Conservation (phyloP, 352 stramenopile genomes). For the Thalassiosira hispida region DNA sequence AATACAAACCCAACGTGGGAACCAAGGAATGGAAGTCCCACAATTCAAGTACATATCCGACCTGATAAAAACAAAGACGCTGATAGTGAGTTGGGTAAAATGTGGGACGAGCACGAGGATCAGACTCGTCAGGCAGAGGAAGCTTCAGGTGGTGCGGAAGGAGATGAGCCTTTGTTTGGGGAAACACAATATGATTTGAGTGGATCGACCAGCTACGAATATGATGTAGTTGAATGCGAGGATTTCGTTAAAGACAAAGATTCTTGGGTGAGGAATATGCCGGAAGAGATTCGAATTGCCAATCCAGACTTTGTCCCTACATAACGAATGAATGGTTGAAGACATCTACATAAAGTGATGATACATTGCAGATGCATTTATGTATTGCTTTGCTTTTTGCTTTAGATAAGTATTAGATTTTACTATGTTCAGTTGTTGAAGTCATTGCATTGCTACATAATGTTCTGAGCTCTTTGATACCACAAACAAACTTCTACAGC, state of each 20-base stretch:
- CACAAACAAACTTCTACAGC: slow-evolving; percentile 36
- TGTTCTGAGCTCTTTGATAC: too few species aligned
- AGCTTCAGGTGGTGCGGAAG: slow-evolving; percentile 18
- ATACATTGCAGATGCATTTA: too few species aligned
- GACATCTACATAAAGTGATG: too few species aligned
- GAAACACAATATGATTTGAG: slow-evolving; percentile 71
- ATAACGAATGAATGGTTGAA: slow-evolving; percentile 26
- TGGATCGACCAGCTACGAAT: slow-evolving; percentile 74
- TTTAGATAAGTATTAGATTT: too few species aligned
- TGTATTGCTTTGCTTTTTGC: too few species aligned
- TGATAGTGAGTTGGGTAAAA: slow-evolving; percentile 53
- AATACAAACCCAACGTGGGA: slow-evolving; percentile 74
- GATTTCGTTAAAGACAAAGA: slow-evolving; percentile 79
- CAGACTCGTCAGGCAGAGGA: slow-evolving; percentile 57
- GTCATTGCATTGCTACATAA: too few species aligned
- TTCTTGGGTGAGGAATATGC: slow-evolving; percentile 83
- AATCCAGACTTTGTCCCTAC: slow-evolving; percentile 85
- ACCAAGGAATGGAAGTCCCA: slow-evolving; percentile 75
- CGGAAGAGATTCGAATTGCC: slow-evolving; percentile 75
- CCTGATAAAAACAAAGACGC: slow-evolving; percentile 40
- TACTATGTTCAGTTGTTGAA: too few species aligned
- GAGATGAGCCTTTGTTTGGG: slow-evolving; percentile 43
- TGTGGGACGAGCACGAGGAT: slow-evolving; percentile 70
- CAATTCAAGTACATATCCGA: slow-evolving; percentile 82
- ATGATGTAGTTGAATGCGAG: slow-evolving; percentile 81